Base-by-base conservation (phyloP, 1,139 yeast species). In the Blastobotrys arbuscula region DNA sequence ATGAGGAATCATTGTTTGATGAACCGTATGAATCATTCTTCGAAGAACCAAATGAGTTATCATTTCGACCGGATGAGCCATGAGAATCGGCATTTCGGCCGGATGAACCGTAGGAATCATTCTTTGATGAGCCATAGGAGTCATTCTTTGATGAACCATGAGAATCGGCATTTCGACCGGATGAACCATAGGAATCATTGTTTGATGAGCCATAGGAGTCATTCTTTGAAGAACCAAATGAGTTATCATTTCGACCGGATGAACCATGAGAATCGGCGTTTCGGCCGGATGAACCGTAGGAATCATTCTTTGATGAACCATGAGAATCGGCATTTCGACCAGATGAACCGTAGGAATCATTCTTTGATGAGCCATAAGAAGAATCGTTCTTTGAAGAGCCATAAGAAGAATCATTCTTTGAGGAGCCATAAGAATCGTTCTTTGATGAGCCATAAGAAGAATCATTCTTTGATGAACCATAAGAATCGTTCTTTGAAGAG, bases 301-400 rank as follows among this genome's bases (percentile, higher is more conserved):
- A 33, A 20, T 33, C 39, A 23, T 39, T 21, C 18, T 44, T 19
- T 20, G 38, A 33, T 3, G 24, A 19, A 23, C 39, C 45, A 28
- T 35, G 28, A 12, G 40, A 35, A n/a, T 31, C 19, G 23, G 18
- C 20, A 8, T 37, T 30, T 19, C 38, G 28, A 20, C 26, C 13
- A 20, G 35, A 24, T n/a, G 46, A 43, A 1, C 47, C 47, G n/a
- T 37, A 44, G 20, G 47, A 44, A 23, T 37, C 42, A 20, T 36
- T 23, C 35, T 37, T 26, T 21, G 18, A 15, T 6, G 36, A 30
- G 36, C 26, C 37, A 28, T 26, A 35, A 15, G 39, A 42, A 18
- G 34, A 23, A 8, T 20, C 26, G 39, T 35, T 42, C 35, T 34
- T 34, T 24, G 28, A 8, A 19, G 41, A 38, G 33, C 35, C 35